These are phyloP conservation scores for Cyberlindnera amylophila DNA, from an alignment of 805 yeast species.

Conservation along the genomic window DNA sequence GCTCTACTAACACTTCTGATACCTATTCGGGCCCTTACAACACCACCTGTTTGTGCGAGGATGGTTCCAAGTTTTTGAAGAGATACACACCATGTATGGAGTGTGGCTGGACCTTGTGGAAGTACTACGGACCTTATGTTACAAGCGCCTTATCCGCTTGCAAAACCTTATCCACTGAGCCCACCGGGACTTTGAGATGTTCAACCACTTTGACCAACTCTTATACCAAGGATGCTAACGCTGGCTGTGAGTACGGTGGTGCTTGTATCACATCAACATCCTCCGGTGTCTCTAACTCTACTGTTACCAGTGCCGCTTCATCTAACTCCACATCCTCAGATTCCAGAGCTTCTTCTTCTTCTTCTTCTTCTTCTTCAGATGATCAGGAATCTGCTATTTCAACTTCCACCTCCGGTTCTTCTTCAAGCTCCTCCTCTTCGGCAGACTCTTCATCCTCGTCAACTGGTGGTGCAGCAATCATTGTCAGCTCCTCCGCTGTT, in stretches of 20 bases:
- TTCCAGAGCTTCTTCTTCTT: neutral
- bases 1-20: slow-evolving; percentile 21
- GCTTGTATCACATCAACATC: slow-evolving; percentile 1
- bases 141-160: slow-evolving; percentile 30
- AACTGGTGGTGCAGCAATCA: no score
- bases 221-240: slow-evolving; percentile 17
- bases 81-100: slow-evolving; percentile 31
- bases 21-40: slow-evolving; percentile 28
- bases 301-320: neutral
- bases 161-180: slow-evolving; percentile 26
- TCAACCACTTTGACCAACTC: slow-evolving; percentile 20
- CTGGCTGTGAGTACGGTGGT: slow-evolving; percentile 15
- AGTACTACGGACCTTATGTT: slow-evolving; percentile 31
- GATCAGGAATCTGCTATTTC: neutral
- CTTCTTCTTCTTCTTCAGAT: neutral
- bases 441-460: slow-evolving; percentile 1
- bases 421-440: no score
- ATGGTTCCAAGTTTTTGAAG: slow-evolving; percentile 24
- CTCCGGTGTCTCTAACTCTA: neutral
- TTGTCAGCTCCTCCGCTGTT: no score
- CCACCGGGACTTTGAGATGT: slow-evolving; percentile 32
- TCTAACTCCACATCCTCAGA: neutral
- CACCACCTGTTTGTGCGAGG: slow-evolving; percentile 29
- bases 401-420: neutral
- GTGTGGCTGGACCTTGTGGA: slow-evolving; percentile 39